Conservation (phyloP, 192 early-diverging fungal species). For the Haplosporangium gracile region DNA sequence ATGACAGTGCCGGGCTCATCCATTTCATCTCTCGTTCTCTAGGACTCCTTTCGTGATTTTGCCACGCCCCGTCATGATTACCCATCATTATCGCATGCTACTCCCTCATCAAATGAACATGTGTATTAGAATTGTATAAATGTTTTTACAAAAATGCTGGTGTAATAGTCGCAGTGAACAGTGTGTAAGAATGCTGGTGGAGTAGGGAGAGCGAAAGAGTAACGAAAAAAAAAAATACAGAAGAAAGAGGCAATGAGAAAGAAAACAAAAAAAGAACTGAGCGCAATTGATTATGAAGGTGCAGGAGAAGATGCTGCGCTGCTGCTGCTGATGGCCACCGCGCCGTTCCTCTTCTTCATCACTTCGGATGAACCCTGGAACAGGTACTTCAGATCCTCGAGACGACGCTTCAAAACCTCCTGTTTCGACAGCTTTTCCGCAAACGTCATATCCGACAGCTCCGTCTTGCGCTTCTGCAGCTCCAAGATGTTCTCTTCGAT, state of each 20-base stretch:
- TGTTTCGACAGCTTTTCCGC: slow-evolving; percentile 57
- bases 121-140: neutral
- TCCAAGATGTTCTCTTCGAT: slow-evolving; percentile 70
- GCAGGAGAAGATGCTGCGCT: neutral
- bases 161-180: neutral
- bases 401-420: slow-evolving; percentile 53
- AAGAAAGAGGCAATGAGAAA: neutral
- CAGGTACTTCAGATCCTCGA: slow-evolving; percentile 55
- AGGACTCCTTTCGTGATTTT: no score
- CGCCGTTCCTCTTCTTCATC: slow-evolving; percentile 28
- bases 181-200: neutral
- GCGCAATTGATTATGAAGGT: neutral
- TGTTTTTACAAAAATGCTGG: neutral
- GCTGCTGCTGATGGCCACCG: neutral
- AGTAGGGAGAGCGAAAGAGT: neutral
- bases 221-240: neutral
- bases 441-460: slow-evolving; percentile 57
- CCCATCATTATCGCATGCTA: neutral
- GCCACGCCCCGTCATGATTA: neutral
- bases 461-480: slow-evolving; percentile 64
- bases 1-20: neutral
- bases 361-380: slow-evolving; percentile 56
- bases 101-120: neutral
- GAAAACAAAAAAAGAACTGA: neutral
- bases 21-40: neutral